Conservation (phyloP, 306 rosid genomes). For the Prunus davidiana region DNA sequence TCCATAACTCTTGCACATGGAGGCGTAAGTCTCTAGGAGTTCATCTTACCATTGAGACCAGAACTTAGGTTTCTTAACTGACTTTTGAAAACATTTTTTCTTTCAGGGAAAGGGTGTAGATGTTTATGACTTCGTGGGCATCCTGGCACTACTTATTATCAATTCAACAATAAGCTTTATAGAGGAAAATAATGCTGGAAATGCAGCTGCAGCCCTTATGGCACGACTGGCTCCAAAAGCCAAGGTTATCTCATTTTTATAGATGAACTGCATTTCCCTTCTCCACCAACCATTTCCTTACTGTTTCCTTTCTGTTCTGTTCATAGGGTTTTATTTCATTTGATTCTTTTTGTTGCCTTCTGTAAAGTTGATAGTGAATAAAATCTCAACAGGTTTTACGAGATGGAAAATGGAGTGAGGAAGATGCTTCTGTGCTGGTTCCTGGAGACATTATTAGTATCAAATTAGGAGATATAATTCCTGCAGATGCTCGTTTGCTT, state of each 20-base stretch:
- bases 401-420: constrained; percentile 23
- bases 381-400: constrained; percentile 17
- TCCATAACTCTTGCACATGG: constrained; percentile 15
- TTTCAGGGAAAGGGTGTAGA: constrained; percentile 22
- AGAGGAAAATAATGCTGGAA: constrained; percentile 28
- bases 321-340: background rate
- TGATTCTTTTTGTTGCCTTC: background rate
- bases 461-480: constrained; percentile 28
- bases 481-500: constrained; percentile 27
- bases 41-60: background rate
- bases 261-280: background rate
- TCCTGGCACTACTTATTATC: constrained; percentile 13
- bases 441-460: constrained; percentile 29
- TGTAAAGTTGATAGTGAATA: background rate
- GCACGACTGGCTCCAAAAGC: constrained; percentile 32
- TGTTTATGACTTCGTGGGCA: constrained; percentile 17
- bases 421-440: constrained; percentile 27
- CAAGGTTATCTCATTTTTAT: constrained; percentile 10
- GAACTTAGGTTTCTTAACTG: background rate
- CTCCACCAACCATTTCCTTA: background rate
- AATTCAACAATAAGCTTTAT: constrained; percentile 29
- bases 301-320: background rate
- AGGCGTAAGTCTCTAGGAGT: constrained; percentile 11
- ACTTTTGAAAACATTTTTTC: background rate
- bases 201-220: constrained; percentile 32